phyloP scores from a whole-genome alignment of 1,284 basidiomycete genomes.

The Agaricales sp. region DNA sequence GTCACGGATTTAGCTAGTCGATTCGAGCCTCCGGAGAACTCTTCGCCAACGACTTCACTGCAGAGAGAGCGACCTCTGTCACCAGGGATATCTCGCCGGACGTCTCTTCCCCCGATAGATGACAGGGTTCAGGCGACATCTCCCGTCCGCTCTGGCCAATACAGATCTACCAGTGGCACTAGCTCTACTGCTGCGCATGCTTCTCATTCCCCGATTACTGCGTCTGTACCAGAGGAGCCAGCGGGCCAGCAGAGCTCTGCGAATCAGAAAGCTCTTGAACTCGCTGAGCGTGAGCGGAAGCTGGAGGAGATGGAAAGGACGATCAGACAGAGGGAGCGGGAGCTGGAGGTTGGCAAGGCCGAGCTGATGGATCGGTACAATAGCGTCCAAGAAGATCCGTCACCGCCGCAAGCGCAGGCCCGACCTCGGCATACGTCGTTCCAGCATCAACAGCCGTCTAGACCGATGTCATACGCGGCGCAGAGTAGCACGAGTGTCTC shows the following conservation, averaged over 20 bases:
- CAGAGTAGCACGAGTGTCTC: background rate
- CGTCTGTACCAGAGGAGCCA: conserved; percentile 11
- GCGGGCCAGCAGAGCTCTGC: conserved; percentile 33
- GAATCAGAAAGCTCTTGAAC: conserved; percentile 39
- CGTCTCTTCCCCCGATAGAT: background rate
- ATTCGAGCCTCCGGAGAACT: conserved; percentile 31
- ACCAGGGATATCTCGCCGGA: background rate
- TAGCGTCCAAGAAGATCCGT: conserved; percentile 1
- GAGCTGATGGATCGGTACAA: background rate
- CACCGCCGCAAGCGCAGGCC: conserved; percentile 5
- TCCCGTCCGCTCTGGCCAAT: background rate
- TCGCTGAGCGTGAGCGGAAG: conserved; percentile 42
- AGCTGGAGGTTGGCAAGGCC: conserved; percentile 31
- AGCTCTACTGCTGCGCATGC: conserved; percentile 8
- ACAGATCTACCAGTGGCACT: background rate
- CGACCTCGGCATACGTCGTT: conserved; percentile 18
- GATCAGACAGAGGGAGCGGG: conserved; percentile 41
- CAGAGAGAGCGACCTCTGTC: background rate
- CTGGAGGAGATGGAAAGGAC: conserved; percentile 38
- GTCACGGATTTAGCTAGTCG: conserved; percentile 57
- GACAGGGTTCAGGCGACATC: background rate
- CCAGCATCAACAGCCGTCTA: conserved; percentile 14
- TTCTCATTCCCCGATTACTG: conserved; percentile 8
- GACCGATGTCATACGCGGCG: conserved; percentile 4
- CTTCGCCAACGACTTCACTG: background rate